phyloP scores from a whole-genome alignment of 2,329 filamentous ascomycete genomes.

The Aspergillus transmontanensis region DNA sequence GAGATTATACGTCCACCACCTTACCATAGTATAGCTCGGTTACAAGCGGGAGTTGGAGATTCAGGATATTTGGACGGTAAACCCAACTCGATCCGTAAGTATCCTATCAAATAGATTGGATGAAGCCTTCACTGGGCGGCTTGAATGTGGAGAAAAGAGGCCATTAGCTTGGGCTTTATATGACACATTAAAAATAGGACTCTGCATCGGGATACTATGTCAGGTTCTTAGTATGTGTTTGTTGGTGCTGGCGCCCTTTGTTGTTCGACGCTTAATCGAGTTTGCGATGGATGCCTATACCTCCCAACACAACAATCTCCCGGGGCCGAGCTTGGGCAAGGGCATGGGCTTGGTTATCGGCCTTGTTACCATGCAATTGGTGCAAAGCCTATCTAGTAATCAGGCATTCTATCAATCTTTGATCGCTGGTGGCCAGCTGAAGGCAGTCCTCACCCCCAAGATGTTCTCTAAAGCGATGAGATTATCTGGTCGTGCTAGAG shows the following conservation, averaged over 20 bases:
- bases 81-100: neutral
- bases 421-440: slow-evolving; percentile 82
- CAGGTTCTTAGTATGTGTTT: slow-evolving; percentile 71
- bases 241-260: slow-evolving; percentile 82
- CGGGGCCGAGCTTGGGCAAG: slow-evolving; percentile 68
- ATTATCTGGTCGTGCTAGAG: slow-evolving; percentile 83
- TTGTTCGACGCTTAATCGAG: slow-evolving; percentile 80
- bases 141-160: neutral
- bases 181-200: slow-evolving; percentile 83
- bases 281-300: slow-evolving; percentile 80
- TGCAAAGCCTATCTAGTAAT: slow-evolving; percentile 78
- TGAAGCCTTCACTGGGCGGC: neutral
- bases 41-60: neutral
- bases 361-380: slow-evolving; percentile 80
- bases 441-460: slow-evolving; percentile 78
- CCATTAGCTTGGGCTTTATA: slow-evolving; percentile 80
- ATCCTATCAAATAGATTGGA: neutral
- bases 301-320: slow-evolving; percentile 55
- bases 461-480: slow-evolving; percentile 94
- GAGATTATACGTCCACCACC: no score
- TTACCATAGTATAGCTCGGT: no score
- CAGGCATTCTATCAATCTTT: slow-evolving; percentile 94
- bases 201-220: slow-evolving; percentile 79
- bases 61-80: no score
- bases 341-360: slow-evolving; percentile 84